Evolutionary conservation across 176 grass and related monocot species (phyloP).

Genomic region (Zoysia japonica): DNA sequence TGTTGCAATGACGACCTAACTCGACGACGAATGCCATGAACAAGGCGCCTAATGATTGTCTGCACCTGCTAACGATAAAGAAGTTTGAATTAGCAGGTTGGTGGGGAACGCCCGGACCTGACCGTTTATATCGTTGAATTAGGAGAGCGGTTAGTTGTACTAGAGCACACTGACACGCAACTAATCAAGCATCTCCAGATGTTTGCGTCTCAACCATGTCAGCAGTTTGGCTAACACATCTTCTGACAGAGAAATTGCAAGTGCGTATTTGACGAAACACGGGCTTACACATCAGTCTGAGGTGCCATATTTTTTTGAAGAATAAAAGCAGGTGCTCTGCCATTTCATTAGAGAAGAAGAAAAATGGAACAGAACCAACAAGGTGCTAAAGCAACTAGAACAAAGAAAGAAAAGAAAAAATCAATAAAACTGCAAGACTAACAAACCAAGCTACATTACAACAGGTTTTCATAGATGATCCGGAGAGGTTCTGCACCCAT

Average conservation of each 20-base stretch:
- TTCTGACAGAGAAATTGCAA: background rate
- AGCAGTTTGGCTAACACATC: constrained; percentile 14
- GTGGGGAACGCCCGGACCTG: constrained; percentile 26
- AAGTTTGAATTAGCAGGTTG: background rate
- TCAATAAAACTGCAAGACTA: no score
- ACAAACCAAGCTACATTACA: no score
- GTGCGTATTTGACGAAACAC: background rate
- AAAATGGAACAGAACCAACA: no score
- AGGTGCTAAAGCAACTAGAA: no score
- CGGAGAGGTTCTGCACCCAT: no score
- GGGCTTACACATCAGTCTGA: background rate
- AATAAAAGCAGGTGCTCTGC: no score
- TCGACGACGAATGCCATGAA: background rate
- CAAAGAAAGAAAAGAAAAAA: no score
- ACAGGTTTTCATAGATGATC: no score
- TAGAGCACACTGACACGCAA: constrained; percentile 5
- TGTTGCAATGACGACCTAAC: background rate
- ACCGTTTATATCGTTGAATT: constrained; percentile 32
- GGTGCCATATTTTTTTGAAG: background rate
- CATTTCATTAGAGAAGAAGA: no score
- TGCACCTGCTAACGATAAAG: constrained; percentile 21
- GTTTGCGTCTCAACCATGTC: constrained; percentile 23
- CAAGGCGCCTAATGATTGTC: constrained; percentile 27
- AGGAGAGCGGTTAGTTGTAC: constrained; percentile 19
- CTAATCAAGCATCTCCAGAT: constrained; percentile 32